Evolutionary conservation across 345 rosid species (phyloP).

Genomic region (Leavenworthia alabamica): DNA sequence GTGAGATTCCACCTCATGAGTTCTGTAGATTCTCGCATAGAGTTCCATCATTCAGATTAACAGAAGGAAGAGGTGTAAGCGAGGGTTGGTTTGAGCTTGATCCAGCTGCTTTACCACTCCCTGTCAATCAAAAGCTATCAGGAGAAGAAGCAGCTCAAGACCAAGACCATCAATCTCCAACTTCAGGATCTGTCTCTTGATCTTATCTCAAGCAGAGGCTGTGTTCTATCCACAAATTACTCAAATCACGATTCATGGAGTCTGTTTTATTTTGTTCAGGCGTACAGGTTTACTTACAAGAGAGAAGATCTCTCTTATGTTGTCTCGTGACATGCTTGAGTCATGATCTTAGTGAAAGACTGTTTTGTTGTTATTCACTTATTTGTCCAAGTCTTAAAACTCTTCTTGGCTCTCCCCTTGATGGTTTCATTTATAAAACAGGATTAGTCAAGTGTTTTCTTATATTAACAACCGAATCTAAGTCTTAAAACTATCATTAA

Average conservation of each 20-base stretch:
- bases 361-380: too few relatives aligned
- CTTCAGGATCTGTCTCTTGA: conserved; percentile 20
- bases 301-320: not conserved
- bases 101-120: conserved; percentile 71
- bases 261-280: conserved; percentile 11
- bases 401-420: too few relatives aligned
- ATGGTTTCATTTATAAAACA: too few relatives aligned
- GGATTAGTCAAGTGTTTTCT: too few relatives aligned
- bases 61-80: conserved; percentile 59
- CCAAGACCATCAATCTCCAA: conserved; percentile 14
- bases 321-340: conserved; percentile 2
- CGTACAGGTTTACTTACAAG: conserved; percentile 24
- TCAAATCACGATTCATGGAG: not conserved
- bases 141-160: too few relatives aligned
- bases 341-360: not conserved
- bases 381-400: not conserved
- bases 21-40: conserved; percentile 66
- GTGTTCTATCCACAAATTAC: not conserved
- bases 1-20: conserved; percentile 38
- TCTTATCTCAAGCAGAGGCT: not conserved
- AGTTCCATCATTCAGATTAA: conserved; percentile 57
- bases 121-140: too few relatives aligned
- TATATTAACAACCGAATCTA: too few relatives aligned
- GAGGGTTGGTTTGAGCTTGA: conserved; percentile 75
- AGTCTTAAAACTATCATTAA: too few relatives aligned